These are phyloP conservation scores for Globisporangium spiculum DNA, from an alignment of 352 stramenopile genomes.

Conservation along the genomic window DNA sequence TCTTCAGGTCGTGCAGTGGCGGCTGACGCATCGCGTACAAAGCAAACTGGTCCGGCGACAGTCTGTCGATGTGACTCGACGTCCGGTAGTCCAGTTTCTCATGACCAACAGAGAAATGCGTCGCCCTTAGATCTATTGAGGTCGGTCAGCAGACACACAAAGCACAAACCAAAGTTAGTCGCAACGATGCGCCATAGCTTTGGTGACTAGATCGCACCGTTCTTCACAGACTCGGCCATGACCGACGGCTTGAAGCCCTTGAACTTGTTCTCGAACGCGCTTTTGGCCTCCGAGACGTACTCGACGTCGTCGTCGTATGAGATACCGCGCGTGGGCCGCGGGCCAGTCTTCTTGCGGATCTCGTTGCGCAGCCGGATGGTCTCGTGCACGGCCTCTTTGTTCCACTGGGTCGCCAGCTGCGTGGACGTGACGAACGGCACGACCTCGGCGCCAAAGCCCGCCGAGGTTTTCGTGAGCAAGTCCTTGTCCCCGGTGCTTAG, in stretches of 20 bases:
- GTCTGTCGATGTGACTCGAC: slow-evolving; percentile 56
- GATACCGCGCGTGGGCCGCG: slow-evolving; percentile 51
- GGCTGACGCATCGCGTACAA: slow-evolving; percentile 40
- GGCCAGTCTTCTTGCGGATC: slow-evolving; percentile 59
- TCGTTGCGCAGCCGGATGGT: slow-evolving; percentile 63
- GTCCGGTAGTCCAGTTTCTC: slow-evolving; percentile 66
- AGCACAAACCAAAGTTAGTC: neutral
- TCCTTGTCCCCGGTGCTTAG: slow-evolving; percentile 47
- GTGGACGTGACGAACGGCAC: slow-evolving; percentile 59
- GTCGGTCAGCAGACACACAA: neutral
- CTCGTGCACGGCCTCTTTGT: slow-evolving; percentile 50
- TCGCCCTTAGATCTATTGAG: slow-evolving; percentile 61
- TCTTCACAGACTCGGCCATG: slow-evolving; percentile 76
- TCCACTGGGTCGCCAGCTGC: slow-evolving; percentile 65
- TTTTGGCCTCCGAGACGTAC: slow-evolving; percentile 76
- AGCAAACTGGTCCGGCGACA: slow-evolving; percentile 59
- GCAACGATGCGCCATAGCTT: neutral
- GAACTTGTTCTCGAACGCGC: slow-evolving; percentile 67
- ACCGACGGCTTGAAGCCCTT: slow-evolving; percentile 68
- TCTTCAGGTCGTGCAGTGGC: slow-evolving; percentile 61
- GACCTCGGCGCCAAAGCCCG: slow-evolving; percentile 50
- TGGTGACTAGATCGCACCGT: slow-evolving; percentile 29
- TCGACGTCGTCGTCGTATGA: slow-evolving; percentile 78
- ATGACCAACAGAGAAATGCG: slow-evolving; percentile 71
- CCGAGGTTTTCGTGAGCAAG: slow-evolving; percentile 60